Evolutionary conservation across 441 rosid species (phyloP), one percentile per base, ranked within the genome.

Genomic region (Omphalea diandra): DNA sequence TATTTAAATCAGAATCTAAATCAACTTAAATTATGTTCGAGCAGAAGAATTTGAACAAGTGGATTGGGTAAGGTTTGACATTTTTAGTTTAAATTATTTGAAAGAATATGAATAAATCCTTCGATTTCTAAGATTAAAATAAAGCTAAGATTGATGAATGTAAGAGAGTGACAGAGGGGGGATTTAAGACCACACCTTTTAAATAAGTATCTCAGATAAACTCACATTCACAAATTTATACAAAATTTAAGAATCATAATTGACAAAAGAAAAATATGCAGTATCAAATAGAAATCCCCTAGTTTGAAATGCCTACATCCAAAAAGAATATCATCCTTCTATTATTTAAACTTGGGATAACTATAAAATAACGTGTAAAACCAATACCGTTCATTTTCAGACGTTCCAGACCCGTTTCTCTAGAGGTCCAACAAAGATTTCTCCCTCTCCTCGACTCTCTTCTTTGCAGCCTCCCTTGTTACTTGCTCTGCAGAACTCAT

Each of bases 401-500:
- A 22, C 9, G 35, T 38, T 60, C 38, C 41, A 58, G 54, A 70
- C 90, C 87, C 90, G 63, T 63, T 84, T 61, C 86, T 83, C 82
- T 91, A 94, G 73, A 94, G 89, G 49, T 97, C 97, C 57, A 88
- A 95, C 80, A 90, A 81, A 35, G 90, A 64, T 78, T 91, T 91
- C 79, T 94, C 97, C 76, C 98, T 86, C 70, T 88, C 83, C 79
- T 94, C 97, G 43, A 91, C 95, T 76, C 97, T 88, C 88, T 86
- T 54, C 59, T 54, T 54, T 26, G 59, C 97, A 77, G 98, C 97
- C 81, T 88, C 98, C 79, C 98, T 87, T 2, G 95, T 95, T 80
- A 56, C 81, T 79, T 94, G 97, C 80, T 88, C 98, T 71, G 74
- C 76, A 9, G 94, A 84, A n/a, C n/a, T n/a, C n/a, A n/a, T n/a